Conservation (phyloP, 805 yeast species). For the Candida qinlingensis region DNA sequence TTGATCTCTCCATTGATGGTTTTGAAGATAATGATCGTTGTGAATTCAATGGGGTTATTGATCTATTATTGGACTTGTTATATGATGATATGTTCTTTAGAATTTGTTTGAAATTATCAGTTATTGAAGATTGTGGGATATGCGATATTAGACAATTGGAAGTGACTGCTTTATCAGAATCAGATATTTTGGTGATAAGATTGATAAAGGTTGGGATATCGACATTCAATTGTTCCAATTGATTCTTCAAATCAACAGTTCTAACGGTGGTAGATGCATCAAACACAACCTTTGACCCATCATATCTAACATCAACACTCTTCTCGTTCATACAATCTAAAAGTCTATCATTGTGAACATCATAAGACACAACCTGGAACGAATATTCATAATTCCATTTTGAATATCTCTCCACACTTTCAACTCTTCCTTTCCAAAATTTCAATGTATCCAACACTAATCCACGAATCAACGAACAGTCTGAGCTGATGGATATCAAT, state of each 20-base stretch:
- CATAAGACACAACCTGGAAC: conserved; percentile 1
- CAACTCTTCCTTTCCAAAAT: neutral
- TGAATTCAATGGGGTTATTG: neutral
- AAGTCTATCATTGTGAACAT: neutral
- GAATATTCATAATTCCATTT: neutral
- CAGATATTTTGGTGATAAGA: neutral
- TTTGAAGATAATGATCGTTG: neutral
- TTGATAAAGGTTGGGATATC: neutral
- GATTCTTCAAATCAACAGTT: neutral
- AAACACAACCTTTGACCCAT: neutral
- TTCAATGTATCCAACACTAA: neutral
- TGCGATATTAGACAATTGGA: conserved; percentile 1
- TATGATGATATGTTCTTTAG: neutral
- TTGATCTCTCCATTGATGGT: neutral
- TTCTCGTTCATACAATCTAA: neutral
- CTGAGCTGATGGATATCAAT: neutral
- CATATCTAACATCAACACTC: neutral
- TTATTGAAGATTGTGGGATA: neutral
- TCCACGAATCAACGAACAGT: neutral
- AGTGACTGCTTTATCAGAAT: neutral
- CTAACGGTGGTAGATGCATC: neutral
- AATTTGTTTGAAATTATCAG: conserved; percentile 1
- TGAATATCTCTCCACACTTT: neutral
- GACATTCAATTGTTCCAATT: neutral
- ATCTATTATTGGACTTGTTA: neutral